Base-by-base conservation (phyloP, 73 alveolate species). In the Tetrahymena elliotti region DNA sequence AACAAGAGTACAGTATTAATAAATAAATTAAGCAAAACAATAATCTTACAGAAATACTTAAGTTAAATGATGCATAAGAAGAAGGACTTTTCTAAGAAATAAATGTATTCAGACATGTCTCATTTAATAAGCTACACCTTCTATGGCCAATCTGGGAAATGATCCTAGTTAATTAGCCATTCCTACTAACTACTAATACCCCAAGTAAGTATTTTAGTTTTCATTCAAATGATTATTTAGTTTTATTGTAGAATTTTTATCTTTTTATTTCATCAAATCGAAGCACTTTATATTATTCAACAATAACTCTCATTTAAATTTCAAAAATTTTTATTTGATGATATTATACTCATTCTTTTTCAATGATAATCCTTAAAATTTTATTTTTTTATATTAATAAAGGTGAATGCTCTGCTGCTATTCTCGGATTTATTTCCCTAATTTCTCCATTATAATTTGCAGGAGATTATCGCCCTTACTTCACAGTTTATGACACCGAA, bases 401-500 rank as follows among this genome's bases (percentile, higher is more conserved):
- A 68, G 88, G 88, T 68, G 88, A 68, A 18, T 68, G 88, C 36
- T 68, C 88, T 35, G 96, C 93, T 36, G 52, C 83, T 53, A 94
- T 94, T 6, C 38, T 94, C 10, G 96, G 96, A 40, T 39, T 53
- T 35, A 94, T 94, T 22, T 68, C 94, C 18, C 37, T 94, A 18
- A 94, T 94, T 33, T 94, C 96, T 33, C 96, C 96, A 16, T 68
- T 94, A 92, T 52, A 38, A 92, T 94, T 88, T 88, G 52, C 93
- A 47, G 96, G 96, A 15, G 96, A 94, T 52, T 94, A 88, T 37
- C 38, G 96, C 18, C 96, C 96, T 24, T 94, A 94, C 36, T 94
- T 94, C 33, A 94, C 96, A 35, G 93, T 94, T 34, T 94, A 94
- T 94, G 96, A 94, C 83, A 94, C 93, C 34, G 96, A 94, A 84